phyloP scores from a whole-genome alignment of 2,329 filamentous ascomycete genomes.

The Claviceps spartinae region DNA sequence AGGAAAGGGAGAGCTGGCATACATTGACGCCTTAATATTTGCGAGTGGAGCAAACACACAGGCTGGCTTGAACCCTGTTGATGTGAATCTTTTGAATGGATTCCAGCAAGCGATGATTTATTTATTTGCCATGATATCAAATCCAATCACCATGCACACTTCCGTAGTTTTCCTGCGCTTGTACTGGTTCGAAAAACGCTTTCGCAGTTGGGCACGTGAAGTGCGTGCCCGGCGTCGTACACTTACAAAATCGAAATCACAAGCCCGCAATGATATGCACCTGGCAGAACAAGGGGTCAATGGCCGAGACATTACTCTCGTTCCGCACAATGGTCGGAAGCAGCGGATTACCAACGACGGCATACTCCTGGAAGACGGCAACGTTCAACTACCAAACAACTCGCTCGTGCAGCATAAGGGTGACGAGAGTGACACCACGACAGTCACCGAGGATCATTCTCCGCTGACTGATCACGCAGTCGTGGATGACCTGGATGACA shows the following conservation, averaged over 20 bases:
- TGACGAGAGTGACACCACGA: slow-evolving; percentile 26
- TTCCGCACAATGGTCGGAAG: slow-evolving; percentile 41
- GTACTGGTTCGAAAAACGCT: slow-evolving; percentile 97
- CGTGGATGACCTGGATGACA: slow-evolving; percentile 3
- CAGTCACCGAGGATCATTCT: slow-evolving; percentile 13
- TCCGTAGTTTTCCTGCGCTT: slow-evolving; percentile 83
- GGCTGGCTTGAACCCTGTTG: slow-evolving; percentile 75
- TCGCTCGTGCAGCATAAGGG: slow-evolving; percentile 10
- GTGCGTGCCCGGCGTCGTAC: slow-evolving; percentile 52
- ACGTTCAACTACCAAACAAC: slow-evolving; percentile 17
- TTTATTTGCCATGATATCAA: slow-evolving; percentile 57
- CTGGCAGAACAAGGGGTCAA: slow-evolving; percentile 50
- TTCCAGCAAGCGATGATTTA: slow-evolving; percentile 66
- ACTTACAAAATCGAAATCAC: slow-evolving; percentile 47
- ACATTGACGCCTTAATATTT: slow-evolving; percentile 84
- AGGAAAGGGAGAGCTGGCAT: slow-evolving; percentile 45
- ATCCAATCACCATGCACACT: slow-evolving; percentile 73
- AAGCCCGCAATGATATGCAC: slow-evolving; percentile 27
- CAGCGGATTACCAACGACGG: slow-evolving; percentile 49
- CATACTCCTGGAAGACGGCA: slow-evolving; percentile 32
- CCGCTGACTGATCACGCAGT: slow-evolving; percentile 1
- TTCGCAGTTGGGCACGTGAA: slow-evolving; percentile 69
- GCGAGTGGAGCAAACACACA: slow-evolving; percentile 79
- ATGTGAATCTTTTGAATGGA: slow-evolving; percentile 53
- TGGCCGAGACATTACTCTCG: slow-evolving; percentile 50